Percentiles rank a stretch among this genome's conserved stretches.
phyloP scores from a whole-genome alignment of 305 asterid genomes.

The Fraxinus platypoda region DNA sequence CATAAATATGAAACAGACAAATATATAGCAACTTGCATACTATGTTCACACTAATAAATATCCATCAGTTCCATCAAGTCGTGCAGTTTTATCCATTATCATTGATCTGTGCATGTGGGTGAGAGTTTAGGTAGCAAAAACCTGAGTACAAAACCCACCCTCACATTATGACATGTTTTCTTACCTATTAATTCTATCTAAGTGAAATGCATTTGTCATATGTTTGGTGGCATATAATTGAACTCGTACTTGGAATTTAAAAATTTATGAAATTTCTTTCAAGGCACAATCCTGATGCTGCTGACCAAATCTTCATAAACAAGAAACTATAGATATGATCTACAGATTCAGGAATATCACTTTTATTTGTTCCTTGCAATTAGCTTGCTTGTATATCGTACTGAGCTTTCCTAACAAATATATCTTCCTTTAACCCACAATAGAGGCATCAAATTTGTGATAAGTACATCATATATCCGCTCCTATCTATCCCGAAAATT shows the following conservation, averaged over 20 bases:
- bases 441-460: background rate
- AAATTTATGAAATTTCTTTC: background rate
- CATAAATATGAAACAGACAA: background rate
- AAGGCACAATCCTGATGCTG: background rate
- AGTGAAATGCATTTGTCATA: background rate
- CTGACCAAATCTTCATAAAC: background rate
- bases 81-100: background rate
- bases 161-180: background rate
- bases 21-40: background rate
- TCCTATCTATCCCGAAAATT: background rate
- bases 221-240: background rate
- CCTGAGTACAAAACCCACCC: background rate
- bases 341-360: background rate
- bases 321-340: background rate
- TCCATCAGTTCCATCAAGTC: background rate
- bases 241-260: background rate
- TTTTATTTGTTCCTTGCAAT: background rate
- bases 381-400: background rate
- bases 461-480: background rate
- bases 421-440: background rate
- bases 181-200: background rate
- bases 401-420: background rate
- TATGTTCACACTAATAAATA: background rate
- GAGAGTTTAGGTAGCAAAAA: background rate
- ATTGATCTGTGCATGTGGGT: background rate